Conservation (phyloP, 1,284 basidiomycete species). For the Dichomitus squalens region DNA sequence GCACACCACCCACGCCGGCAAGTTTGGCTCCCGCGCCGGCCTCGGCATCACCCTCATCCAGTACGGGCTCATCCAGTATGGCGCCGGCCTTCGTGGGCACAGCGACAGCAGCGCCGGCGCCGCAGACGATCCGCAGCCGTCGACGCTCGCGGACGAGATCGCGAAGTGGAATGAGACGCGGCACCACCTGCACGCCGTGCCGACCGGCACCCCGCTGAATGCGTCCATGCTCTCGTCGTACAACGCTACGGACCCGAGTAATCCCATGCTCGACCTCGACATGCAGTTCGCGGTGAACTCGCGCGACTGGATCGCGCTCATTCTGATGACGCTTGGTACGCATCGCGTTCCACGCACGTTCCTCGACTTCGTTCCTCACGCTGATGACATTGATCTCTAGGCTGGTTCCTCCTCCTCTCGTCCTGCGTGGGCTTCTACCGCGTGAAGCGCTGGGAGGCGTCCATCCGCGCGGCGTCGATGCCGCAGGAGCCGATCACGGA, state of each 20-base stretch:
- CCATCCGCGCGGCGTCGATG: conserved; percentile 50
- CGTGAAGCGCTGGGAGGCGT: conserved; percentile 79
- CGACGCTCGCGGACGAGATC: conserved; percentile 11
- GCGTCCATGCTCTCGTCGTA: neutral
- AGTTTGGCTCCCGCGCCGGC: conserved; percentile 92
- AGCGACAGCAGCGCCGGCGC: neutral
- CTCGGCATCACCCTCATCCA: conserved; percentile 95
- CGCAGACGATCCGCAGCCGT: neutral
- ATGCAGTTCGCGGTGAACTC: conserved; percentile 39
- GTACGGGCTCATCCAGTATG: conserved; percentile 61
- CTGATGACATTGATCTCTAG: conserved; percentile 39
- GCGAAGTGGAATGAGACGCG: conserved; percentile 4
- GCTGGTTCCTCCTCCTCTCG: conserved; percentile 88
- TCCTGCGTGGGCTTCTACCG: conserved; percentile 83
- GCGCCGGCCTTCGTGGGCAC: conserved; percentile 5
- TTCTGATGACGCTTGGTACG: conserved; percentile 86
- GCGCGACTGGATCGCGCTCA: conserved; percentile 84
- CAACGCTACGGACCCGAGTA: conserved; percentile 21
- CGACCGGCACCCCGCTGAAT: conserved; percentile 1
- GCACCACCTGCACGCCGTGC: neutral
- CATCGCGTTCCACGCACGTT: conserved; percentile 16
- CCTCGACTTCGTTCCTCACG: neutral
- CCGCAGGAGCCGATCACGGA: conserved; percentile 36
- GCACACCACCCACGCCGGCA: conserved; percentile 93
- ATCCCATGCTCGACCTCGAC: conserved; percentile 15